Base-by-base conservation (phyloP, 2,329 filamentous ascomycete species). In the Paecilomyces sp. region DNA sequence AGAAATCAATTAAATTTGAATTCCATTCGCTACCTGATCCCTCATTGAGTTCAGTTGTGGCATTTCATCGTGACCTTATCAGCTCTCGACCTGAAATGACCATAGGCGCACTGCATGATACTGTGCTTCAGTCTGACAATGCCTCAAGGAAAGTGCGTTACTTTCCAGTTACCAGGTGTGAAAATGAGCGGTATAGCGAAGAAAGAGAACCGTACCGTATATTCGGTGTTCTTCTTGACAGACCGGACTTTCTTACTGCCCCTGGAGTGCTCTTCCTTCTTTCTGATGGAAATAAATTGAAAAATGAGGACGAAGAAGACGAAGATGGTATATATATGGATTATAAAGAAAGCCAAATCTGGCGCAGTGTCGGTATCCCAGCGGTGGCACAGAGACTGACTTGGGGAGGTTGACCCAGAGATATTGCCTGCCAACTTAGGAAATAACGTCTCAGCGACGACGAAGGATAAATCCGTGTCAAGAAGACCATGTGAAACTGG, bases 341-440 rank as follows among this genome's bases (percentile, higher is more conserved):
- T 31, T 60, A 41, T 34, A 57, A 56, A 30, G 3, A 25, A 12
- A 34, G 34, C 36, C 54, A 60, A 31, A 54, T 60, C 34, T 60
- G 58, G 58, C 58, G 54, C 55, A 60, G 58, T 53, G 54, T 18
- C 51, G 58, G 54, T 13, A 60, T 60, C 54, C 25, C 54, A 30
- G 58, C 56, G 54, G 58, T 57, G 54, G 58, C 58, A 52, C 36
- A 54, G 15, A 60, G 58, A 25, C 30, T 60, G 55, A 54, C 25
- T 28, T 22, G 22, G 22, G 25, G 25, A 28, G 3, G 6, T 28
- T 6, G 25, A 28, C 25, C 25, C 25, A 28, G 6, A 28, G 25
- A 6, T 28, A 28, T 22, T 28, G 25, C 3, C 6, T 28, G 25
- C 3, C 6, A 28, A 6, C 25, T 28, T 28, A 28, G 25, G 6